Base-by-base conservation (phyloP, 306 rosid genomes). In the Abrus pulchellus region DNA sequence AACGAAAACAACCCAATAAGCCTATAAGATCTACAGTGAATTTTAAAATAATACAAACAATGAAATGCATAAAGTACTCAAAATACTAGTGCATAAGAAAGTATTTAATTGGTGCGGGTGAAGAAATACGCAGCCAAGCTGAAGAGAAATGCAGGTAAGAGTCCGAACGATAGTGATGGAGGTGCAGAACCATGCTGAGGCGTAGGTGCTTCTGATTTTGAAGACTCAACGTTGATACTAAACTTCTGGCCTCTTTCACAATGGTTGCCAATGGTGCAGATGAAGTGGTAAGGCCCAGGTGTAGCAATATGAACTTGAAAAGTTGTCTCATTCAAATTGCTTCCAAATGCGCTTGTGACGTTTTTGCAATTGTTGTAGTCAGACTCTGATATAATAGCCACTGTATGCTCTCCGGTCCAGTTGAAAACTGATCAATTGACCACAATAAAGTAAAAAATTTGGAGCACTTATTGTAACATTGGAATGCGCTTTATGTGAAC, bases 211-310 rank as follows among this genome's bases (percentile, higher is more conserved):
- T 3, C 40, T 9, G 74, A 53, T 27, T 41, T 12, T 1, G 63
- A 20, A 29, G 36, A 65, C 54, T 76, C 77, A 27, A 80, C 77
- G 2, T 54, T 36, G 53, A 84, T 82, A 1, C 77, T 78, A 38
- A 83, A 85, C 80, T 85, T 85, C 66, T 82, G 85, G 57, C 85
- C 90, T 2, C 43, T 1, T 41, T 9, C 54, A 29, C 89, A 83
- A 77, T 85, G 71, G 27, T 62, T 40, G 11, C 14, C 53, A 4
- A 60, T n/a, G 32, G 84, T 85, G 85, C 82, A 76, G 13, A 81
- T 61, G 85, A 85, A 85, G 65, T 79, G 67, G 27, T 76, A 79
- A 34, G 72, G 54, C 1, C 66, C 65, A 0, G 69, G 2, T 9
- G 0, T 28, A 10, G 0, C 1, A 9, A 79, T 40, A 2, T 0